phyloP scores from a whole-genome alignment of 352 stramenopile species.

The Pythium rishiriense region DNA sequence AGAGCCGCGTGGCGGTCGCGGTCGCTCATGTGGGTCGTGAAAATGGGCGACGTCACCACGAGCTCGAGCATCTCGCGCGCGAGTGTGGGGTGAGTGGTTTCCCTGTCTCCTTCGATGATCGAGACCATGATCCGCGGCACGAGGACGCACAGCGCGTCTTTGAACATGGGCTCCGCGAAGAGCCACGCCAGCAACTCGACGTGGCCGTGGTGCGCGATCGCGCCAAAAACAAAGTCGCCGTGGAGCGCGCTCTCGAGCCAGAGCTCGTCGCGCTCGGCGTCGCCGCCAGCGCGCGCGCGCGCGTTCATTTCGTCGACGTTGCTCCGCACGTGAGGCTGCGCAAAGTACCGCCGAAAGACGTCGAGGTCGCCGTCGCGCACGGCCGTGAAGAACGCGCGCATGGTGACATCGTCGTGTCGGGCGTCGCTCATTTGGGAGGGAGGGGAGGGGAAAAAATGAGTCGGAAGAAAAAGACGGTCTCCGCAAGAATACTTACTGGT shows the following conservation, averaged over 20 bases:
- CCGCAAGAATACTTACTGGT: background rate
- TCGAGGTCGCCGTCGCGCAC: constrained; percentile 6
- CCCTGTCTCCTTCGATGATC: background rate
- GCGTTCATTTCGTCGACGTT: constrained; percentile 2
- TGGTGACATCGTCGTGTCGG: background rate
- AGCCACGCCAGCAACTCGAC: constrained; percentile 7
- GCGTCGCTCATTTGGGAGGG: background rate
- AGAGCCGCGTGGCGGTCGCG: background rate
- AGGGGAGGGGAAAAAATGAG: no score
- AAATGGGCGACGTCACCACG: background rate
- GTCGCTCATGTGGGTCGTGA: background rate
- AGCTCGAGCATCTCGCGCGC: constrained; percentile 11
- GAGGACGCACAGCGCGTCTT: background rate
- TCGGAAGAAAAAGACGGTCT: no score
- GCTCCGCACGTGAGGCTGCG: background rate
- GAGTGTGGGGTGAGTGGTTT: no score
- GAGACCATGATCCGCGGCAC: background rate
- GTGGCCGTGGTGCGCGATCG: constrained; percentile 4
- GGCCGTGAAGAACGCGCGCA: constrained; percentile 6
- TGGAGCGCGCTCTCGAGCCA: constrained; percentile 7
- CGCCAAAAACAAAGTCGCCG: constrained; percentile 4
- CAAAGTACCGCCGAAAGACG: constrained; percentile 1
- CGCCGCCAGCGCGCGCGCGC: background rate
- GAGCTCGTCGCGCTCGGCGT: background rate
- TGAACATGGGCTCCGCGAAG: background rate